Conservation (phyloP, 306 rosid genomes). For the Cyamopsis tetragonoloba region DNA sequence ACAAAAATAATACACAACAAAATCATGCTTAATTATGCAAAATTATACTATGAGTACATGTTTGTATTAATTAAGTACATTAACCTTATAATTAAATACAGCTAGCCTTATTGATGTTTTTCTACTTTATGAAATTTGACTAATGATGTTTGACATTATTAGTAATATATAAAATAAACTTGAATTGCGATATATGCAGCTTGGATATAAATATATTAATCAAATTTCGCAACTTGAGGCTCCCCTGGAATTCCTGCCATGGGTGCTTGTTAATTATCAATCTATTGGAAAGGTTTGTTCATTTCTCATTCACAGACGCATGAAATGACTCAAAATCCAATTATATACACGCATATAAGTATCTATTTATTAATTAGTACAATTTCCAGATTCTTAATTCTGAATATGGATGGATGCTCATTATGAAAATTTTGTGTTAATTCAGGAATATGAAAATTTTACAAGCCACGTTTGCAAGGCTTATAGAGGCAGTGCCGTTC, state of each 20-base stretch:
- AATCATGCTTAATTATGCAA: not conserved
- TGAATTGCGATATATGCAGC: conserved; percentile 34
- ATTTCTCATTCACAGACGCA: not conserved
- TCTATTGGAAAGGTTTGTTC: conserved; percentile 34
- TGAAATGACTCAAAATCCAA: not conserved
- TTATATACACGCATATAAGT: not conserved
- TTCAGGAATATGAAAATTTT: conserved; percentile 37
- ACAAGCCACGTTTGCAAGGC: conserved; percentile 32
- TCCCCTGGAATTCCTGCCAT: conserved; percentile 38
- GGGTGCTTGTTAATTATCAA: conserved; percentile 49
- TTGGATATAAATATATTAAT: conserved; percentile 30
- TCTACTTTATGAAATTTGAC: not conserved
- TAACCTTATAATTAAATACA: not conserved
- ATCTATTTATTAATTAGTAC: no score
- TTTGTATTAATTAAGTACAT: no score
- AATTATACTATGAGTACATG: not conserved
- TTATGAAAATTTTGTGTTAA: not conserved
- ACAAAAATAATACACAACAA: not conserved
- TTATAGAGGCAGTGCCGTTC: conserved; percentile 25
- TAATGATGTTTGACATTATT: not conserved
- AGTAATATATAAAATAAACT: no score
- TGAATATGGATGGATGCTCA: no score
- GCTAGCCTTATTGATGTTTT: not conserved
- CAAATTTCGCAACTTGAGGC: conserved; percentile 32
- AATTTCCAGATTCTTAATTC: not conserved